A percentile compares a stretch with the other conserved stretches of the same genome.
phyloP scores from a whole-genome alignment of 352 stramenopile genomes.

The Pythium folliculosum region DNA sequence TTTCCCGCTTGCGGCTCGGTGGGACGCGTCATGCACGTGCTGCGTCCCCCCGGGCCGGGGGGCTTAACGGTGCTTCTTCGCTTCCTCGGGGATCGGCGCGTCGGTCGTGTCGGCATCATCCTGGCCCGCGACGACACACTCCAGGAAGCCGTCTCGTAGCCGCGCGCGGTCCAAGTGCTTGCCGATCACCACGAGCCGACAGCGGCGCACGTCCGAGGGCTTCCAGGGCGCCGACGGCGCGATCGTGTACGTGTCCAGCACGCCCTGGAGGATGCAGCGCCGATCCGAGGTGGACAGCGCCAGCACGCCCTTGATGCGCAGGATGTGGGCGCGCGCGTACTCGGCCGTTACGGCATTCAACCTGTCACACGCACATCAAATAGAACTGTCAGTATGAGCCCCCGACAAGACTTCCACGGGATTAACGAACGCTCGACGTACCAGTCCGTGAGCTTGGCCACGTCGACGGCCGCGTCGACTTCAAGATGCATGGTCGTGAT shows the following conservation, averaged over 20 bases:
- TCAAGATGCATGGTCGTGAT: slow-evolving; percentile 63
- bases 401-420: no score
- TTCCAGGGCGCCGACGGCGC: slow-evolving; percentile 47
- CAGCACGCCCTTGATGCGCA: slow-evolving; percentile 70
- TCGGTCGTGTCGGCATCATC: slow-evolving; percentile 24
- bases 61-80: slow-evolving; percentile 11
- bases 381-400: no score
- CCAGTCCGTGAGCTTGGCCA: slow-evolving; percentile 61
- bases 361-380: slow-evolving; percentile 17
- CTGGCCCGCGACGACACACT: slow-evolving; percentile 34
- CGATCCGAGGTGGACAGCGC: slow-evolving; percentile 44
- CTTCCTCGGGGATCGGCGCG: slow-evolving; percentile 14
- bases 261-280: slow-evolving; percentile 66
- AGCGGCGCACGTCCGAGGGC: slow-evolving; percentile 37
- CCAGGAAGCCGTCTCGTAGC: slow-evolving; percentile 50
- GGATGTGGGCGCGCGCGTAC: slow-evolving; percentile 58
- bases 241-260: slow-evolving; percentile 79
- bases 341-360: slow-evolving; percentile 50
- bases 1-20: neutral
- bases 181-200: slow-evolving; percentile 66
- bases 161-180: slow-evolving; percentile 45
- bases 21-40: neutral
- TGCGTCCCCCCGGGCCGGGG: neutral
- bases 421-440: slow-evolving; percentile 8
- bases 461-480: slow-evolving; percentile 46